These are phyloP conservation scores for Cladorrhinum sp. DNA, from an alignment of 2,329 filamentous ascomycete genomes.

Conservation along the genomic window DNA sequence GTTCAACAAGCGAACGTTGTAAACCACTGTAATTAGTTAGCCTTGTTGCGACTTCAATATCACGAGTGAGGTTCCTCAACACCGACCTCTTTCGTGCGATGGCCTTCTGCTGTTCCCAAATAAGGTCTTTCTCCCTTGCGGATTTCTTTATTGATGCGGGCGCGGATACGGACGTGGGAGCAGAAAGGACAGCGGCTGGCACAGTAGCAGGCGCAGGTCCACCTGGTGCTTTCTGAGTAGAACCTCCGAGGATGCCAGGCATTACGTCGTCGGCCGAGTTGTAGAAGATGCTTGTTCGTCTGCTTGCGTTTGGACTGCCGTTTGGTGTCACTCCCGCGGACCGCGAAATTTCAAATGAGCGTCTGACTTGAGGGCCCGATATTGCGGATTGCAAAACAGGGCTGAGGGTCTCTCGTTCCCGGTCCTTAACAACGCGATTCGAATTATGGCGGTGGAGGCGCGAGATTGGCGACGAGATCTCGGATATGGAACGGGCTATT, in stretches of 20 bases:
- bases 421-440: conserved; percentile 34
- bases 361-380: conserved; percentile 31
- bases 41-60: neutral
- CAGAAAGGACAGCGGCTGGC: neutral
- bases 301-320: conserved; percentile 24
- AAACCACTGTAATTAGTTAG: conserved; percentile 42
- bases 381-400: conserved; percentile 26
- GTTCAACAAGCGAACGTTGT: conserved; percentile 48
- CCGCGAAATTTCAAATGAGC: conserved; percentile 44
- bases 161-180: neutral
- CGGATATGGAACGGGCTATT: conserved; percentile 54
- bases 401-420: conserved; percentile 34
- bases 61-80: conserved; percentile 11
- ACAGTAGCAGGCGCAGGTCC: neutral
- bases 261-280: conserved; percentile 25
- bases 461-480: conserved; percentile 46
- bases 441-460: conserved; percentile 38
- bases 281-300: conserved; percentile 27
- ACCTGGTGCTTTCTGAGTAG: neutral
- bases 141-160: conserved; percentile 5
- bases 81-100: conserved; percentile 40
- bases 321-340: conserved; percentile 44
- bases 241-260: conserved; percentile 1
- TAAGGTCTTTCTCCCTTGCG: conserved; percentile 39
- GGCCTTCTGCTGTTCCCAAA: conserved; percentile 41